phyloP scores from a whole-genome alignment of 2,329 filamentous ascomycete genomes.

The Coniochaeta ligniaria region DNA sequence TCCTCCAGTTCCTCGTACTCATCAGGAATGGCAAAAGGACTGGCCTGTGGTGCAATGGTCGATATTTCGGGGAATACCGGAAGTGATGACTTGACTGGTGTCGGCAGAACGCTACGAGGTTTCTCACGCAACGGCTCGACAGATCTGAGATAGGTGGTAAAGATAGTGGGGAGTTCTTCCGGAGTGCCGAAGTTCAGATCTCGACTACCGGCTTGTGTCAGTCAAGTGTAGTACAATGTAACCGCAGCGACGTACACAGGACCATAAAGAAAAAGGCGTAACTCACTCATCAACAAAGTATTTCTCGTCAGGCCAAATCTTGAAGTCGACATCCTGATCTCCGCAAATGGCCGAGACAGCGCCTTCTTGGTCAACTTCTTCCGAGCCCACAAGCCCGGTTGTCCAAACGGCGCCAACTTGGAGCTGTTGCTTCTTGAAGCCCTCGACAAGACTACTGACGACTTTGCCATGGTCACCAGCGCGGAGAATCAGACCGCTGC shows the following conservation, averaged over 20 bases:
- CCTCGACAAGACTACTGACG: constrained; percentile 47
- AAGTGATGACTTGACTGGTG: constrained; percentile 41
- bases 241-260: not conserved
- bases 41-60: constrained; percentile 47
- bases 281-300: constrained; percentile 74
- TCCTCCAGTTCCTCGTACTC: constrained; percentile 44
- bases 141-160: constrained; percentile 66
- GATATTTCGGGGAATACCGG: constrained; percentile 46
- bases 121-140: constrained; percentile 63
- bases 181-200: constrained; percentile 54
- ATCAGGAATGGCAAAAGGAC: constrained; percentile 57
- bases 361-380: constrained; percentile 61
- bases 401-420: constrained; percentile 65
- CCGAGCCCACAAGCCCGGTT: constrained; percentile 60
- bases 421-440: constrained; percentile 29
- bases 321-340: constrained; percentile 49
- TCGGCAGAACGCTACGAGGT: constrained; percentile 50
- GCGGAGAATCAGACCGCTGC: constrained; percentile 56
- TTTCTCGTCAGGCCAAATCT: constrained; percentile 67
- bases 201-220: constrained; percentile 38
- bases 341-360: constrained; percentile 46
- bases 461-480: constrained; percentile 56
- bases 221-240: constrained; percentile 2
- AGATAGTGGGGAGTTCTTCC: constrained; percentile 62
- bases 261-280: not conserved